Percentiles rank a stretch among this genome's conserved stretches.
Evolutionary conservation across 306 rosid genomes (phyloP).

Genomic region (Cajanus cajan): DNA sequence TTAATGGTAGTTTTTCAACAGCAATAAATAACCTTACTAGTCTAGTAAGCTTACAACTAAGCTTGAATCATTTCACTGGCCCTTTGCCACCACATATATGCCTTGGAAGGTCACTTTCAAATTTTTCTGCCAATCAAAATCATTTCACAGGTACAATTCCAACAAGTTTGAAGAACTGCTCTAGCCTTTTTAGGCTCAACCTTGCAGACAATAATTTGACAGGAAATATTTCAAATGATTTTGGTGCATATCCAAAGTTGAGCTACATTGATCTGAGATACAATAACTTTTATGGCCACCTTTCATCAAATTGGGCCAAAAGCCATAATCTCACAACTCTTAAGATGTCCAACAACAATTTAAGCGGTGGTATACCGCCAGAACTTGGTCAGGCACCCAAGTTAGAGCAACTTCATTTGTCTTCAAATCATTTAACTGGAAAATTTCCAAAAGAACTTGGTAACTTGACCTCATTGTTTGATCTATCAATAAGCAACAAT

Average conservation of each 20-base stretch:
- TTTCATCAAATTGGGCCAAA: constrained; percentile 27
- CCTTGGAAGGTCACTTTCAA: constrained; percentile 4
- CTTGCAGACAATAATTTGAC: constrained; percentile 25
- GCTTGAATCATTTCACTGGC: constrained; percentile 27
- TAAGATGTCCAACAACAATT: not conserved
- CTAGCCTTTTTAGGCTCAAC: constrained; percentile 32
- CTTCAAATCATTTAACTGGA: constrained; percentile 37
- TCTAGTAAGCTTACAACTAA: constrained; percentile 6
- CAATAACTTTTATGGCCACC: constrained; percentile 25
- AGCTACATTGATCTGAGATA: constrained; percentile 18
- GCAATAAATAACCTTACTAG: constrained; percentile 17
- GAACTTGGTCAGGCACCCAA: constrained; percentile 22
- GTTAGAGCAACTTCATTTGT: constrained; percentile 27
- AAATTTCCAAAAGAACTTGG: constrained; percentile 45
- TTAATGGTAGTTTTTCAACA: constrained; percentile 11
- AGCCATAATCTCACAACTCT: constrained; percentile 3
- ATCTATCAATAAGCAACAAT: constrained; percentile 14
- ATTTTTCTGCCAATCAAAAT: constrained; percentile 22
- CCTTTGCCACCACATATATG: constrained; percentile 29
- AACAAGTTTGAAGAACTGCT: constrained; percentile 32
- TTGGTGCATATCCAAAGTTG: constrained; percentile 41
- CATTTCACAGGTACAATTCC: constrained; percentile 30
- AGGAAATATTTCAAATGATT: constrained; percentile 43
- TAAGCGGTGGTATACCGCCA: constrained; percentile 32
- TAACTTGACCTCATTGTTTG: constrained; percentile 13